Conservation (phyloP, 805 yeast species). For the Debaryomyces tyrocola region DNA sequence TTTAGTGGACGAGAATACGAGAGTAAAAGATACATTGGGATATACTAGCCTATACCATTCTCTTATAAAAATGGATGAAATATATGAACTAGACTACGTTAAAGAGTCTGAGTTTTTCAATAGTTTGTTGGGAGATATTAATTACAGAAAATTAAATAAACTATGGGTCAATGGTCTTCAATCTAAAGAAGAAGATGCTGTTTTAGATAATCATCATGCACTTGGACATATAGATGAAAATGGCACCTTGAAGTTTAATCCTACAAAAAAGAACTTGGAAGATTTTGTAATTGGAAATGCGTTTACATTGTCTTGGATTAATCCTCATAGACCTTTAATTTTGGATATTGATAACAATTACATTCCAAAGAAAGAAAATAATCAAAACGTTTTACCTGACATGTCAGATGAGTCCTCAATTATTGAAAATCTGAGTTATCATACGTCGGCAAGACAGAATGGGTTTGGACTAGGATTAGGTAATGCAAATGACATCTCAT, state of each 20-base stretch:
- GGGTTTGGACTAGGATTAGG: constrained; percentile 31
- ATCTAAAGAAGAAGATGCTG: constrained; percentile 3
- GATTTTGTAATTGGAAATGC: constrained; percentile 26
- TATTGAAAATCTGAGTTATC: neutral
- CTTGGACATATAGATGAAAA: constrained; percentile 5
- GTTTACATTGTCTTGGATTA: constrained; percentile 31
- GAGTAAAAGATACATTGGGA: constrained; percentile 33
- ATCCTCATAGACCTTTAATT: constrained; percentile 25
- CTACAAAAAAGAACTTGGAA: constrained; percentile 20
- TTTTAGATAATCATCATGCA: neutral
- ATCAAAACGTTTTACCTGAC: neutral
- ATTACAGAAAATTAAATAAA: constrained; percentile 20
- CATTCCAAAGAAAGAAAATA: neutral
- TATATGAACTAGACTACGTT: constrained; percentile 26
- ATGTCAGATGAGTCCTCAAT: neutral
- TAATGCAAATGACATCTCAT: constrained; percentile 39
- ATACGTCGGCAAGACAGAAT: neutral
- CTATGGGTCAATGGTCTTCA: constrained; percentile 30
- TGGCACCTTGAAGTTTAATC: constrained; percentile 8
- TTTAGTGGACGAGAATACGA: constrained; percentile 8
- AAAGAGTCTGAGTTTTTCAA: constrained; percentile 17
- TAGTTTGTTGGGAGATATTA: constrained; percentile 22
- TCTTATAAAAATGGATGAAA: constrained; percentile 26
- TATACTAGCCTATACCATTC: constrained; percentile 25
- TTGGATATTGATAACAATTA: constrained; percentile 6